Evolutionary conservation across 768 basidiomycete genomes (phyloP).

Genomic region (Psilocybe azurescens): DNA sequence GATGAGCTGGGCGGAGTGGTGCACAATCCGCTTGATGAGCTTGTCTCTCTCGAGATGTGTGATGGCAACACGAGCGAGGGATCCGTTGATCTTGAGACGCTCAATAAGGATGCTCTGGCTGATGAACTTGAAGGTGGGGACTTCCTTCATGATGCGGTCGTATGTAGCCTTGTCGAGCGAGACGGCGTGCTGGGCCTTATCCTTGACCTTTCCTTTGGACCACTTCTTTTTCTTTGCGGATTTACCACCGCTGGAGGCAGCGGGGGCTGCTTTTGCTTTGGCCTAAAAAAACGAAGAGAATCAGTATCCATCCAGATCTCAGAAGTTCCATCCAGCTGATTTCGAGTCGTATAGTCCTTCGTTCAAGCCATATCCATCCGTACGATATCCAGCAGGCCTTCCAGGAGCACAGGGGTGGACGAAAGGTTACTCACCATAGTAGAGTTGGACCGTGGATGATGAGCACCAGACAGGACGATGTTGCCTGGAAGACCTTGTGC

Average conservation of each 20-base stretch:
- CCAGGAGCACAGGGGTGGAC: constrained; percentile 11
- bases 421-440: constrained; percentile 46
- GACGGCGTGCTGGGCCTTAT: constrained; percentile 98
- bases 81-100: constrained; percentile 96
- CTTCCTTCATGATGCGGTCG: constrained; percentile 97
- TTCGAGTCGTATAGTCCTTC: constrained; percentile 5
- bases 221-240: constrained; percentile 99
- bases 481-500: constrained; percentile 30
- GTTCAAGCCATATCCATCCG: constrained; percentile 2
- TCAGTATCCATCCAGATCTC: constrained; percentile 41
- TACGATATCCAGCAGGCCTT: constrained; percentile 9
- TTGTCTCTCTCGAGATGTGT: constrained; percentile 93
- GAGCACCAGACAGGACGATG: constrained; percentile 29
- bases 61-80: constrained; percentile 90
- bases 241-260: constrained; percentile 79
- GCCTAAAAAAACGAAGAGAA: constrained; percentile 41
- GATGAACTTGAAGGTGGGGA: constrained; percentile 99
- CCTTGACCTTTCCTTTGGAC: constrained; percentile 99
- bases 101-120: constrained; percentile 98
- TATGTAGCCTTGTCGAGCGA: constrained; percentile 91
- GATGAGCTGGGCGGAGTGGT: constrained; percentile 92
- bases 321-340: constrained; percentile 43
- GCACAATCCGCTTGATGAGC: constrained; percentile 94
- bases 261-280: constrained; percentile 78
- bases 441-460: constrained; percentile 46